A percentile compares a stretch with the other conserved stretches of the same genome.
Evolutionary conservation across 192 early-diverging fungal species (phyloP).

Genomic region (Podila clonocystis): DNA sequence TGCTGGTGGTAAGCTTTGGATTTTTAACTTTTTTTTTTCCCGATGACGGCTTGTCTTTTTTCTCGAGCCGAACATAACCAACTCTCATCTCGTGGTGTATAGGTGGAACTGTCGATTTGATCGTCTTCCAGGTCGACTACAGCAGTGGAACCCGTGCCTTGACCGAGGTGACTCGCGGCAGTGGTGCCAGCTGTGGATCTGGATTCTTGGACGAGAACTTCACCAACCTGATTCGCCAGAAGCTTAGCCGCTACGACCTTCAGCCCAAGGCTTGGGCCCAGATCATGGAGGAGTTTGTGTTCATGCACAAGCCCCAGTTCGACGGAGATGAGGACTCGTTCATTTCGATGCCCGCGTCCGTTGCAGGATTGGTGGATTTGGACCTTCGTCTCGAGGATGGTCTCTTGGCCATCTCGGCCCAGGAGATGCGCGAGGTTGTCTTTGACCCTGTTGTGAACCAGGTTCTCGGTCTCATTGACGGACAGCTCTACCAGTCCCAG

Average conservation of each 20-base stretch:
- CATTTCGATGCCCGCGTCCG: conserved; percentile 45
- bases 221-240: conserved; percentile 40
- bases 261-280: conserved; percentile 56
- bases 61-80: neutral
- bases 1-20: conserved; percentile 38
- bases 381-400: conserved; percentile 47
- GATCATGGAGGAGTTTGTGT: conserved; percentile 56
- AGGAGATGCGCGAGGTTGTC: conserved; percentile 51
- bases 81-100: neutral
- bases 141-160: conserved; percentile 52
- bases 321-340: conserved; percentile 49
- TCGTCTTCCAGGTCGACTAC: conserved; percentile 56
- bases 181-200: conserved; percentile 60
- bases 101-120: conserved; percentile 57
- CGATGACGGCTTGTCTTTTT: neutral
- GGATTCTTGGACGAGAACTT: conserved; percentile 59
- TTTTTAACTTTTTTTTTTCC: neutral
- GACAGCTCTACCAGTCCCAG: conserved; percentile 58
- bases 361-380: conserved; percentile 36
- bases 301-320: conserved; percentile 49
- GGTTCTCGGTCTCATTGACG: conserved; percentile 60
- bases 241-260: conserved; percentile 45
- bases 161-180: conserved; percentile 57
- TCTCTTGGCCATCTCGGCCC: conserved; percentile 34
- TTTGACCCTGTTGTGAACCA: conserved; percentile 67